Percentiles rank a stretch among this genome's conserved stretches.
These are phyloP conservation scores for Podaxis rugospora DNA, from an alignment of 768 basidiomycete species.

Conservation along the genomic window DNA sequence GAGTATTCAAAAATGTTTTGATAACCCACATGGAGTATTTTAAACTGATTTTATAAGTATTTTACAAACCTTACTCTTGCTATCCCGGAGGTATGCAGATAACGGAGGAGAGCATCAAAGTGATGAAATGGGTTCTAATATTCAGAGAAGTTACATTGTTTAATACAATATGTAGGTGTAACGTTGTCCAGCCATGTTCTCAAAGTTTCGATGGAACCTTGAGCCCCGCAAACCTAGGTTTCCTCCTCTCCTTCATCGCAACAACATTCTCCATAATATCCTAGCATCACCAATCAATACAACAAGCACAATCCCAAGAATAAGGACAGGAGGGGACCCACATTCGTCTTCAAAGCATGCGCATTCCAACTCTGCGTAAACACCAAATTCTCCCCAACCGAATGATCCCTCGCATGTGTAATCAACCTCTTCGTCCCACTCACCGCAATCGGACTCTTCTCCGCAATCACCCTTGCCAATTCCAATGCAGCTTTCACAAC, in stretches of 20 bases:
- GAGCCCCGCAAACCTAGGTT: conserved; percentile 25
- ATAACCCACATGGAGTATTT: too few relatives aligned
- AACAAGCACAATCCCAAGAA: neutral
- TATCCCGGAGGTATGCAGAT: too few relatives aligned
- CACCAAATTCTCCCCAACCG: conserved; percentile 37
- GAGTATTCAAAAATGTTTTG: too few relatives aligned
- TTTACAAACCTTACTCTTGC: too few relatives aligned
- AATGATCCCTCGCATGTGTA: conserved; percentile 75
- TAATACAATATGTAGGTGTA: neutral
- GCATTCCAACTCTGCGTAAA: conserved; percentile 44
- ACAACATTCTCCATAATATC: conserved; percentile 32
- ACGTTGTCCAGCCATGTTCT: neutral
- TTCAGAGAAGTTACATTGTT: neutral
- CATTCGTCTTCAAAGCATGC: conserved; percentile 36
- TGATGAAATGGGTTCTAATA: too few relatives aligned
- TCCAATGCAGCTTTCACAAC: conserved; percentile 66
- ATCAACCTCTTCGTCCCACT: conserved; percentile 74
- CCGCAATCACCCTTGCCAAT: conserved; percentile 60
- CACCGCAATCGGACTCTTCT: conserved; percentile 79
- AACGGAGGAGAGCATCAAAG: too few relatives aligned
- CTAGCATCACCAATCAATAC: conserved; percentile 17
- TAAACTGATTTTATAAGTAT: too few relatives aligned
- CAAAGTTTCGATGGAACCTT: conserved; percentile 15
- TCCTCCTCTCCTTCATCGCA: conserved; percentile 27
- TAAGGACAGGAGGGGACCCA: conserved; percentile 11